Evolutionary conservation across 441 rosid species (phyloP).

Genomic region (Euphorbia schlechtendalii): DNA sequence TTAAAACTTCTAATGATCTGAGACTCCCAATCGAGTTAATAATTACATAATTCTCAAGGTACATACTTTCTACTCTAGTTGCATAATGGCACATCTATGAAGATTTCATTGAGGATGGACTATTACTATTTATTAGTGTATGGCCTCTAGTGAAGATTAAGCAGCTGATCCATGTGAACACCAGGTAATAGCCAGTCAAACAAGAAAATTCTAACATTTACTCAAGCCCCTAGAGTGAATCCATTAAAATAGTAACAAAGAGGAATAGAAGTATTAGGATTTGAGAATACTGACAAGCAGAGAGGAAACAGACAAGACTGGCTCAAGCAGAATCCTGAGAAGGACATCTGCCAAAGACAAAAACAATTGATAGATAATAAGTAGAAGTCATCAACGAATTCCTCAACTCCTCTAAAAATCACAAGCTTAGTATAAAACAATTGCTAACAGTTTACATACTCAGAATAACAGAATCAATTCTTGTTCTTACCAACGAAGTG

Average conservation of each 20-base stretch:
- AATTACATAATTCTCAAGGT: not conserved
- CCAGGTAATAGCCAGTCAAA: not conserved
- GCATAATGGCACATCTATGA: not conserved
- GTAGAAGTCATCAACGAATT: not conserved
- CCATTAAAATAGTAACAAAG: not conserved
- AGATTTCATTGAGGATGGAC: no score
- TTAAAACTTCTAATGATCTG: not conserved
- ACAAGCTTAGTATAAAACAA: not conserved
- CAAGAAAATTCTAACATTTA: not conserved
- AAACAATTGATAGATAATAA: constrained; percentile 9
- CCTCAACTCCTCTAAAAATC: not conserved
- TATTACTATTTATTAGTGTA: not conserved
- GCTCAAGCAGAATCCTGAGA: constrained; percentile 56
- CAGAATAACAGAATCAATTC: not conserved
- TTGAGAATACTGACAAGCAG: constrained; percentile 41
- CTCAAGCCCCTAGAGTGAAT: not conserved
- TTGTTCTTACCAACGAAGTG: constrained; percentile 47
- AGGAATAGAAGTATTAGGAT: not conserved
- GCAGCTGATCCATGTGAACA: not conserved
- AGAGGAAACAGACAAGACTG: constrained; percentile 40
- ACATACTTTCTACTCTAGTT: not conserved
- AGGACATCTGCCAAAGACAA: constrained; percentile 37
- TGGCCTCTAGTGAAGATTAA: not conserved
- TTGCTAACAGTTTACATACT: not conserved
- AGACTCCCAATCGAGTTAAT: not conserved